These are phyloP conservation scores for Fomitopsis pinicola DNA, from an alignment of 1,284 basidiomycete species.

Conservation along the genomic window DNA sequence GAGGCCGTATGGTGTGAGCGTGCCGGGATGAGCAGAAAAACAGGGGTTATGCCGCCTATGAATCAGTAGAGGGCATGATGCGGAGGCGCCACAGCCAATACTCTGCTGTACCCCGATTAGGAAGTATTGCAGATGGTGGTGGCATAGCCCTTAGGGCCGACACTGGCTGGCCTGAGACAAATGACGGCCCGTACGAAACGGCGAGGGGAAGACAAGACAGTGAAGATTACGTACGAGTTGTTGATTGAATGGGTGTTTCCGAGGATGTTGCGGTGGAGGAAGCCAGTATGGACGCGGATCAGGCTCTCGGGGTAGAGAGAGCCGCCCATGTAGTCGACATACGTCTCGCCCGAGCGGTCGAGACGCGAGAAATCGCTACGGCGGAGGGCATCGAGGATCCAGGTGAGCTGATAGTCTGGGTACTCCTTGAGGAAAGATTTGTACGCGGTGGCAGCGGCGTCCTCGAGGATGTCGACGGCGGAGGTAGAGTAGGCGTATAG, in stretches of 20 bases:
- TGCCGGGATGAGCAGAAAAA: not conserved
- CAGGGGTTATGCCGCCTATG: not conserved
- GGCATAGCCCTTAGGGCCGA: not conserved
- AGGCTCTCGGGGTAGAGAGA: slow-evolving; percentile 73
- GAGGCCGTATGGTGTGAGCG: not conserved
- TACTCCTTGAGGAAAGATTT: slow-evolving; percentile 33
- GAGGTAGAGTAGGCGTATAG: slow-evolving; percentile 24
- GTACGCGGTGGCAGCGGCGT: slow-evolving; percentile 22
- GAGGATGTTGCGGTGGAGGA: slow-evolving; percentile 60
- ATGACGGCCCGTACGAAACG: not conserved
- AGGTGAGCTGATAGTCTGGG: slow-evolving; percentile 36
- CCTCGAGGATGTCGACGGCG: slow-evolving; percentile 25
- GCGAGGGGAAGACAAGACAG: not conserved
- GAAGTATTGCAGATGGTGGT: not conserved
- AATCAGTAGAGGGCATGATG: not conserved
- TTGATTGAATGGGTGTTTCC: slow-evolving; percentile 82
- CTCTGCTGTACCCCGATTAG: not conserved
- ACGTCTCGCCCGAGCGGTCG: slow-evolving; percentile 59
- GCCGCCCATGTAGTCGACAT: slow-evolving; percentile 83
- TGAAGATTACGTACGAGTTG: slow-evolving; percentile 48
- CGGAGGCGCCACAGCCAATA: not conserved
- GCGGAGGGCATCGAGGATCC: slow-evolving; percentile 60
- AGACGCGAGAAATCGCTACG: slow-evolving; percentile 65
- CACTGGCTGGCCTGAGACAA: too few relatives aligned
- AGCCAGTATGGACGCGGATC: slow-evolving; percentile 61